Evolutionary conservation across 2,329 filamentous ascomycete species (phyloP), one percentile per base, ranked within the genome.

Genomic region (Albifimbria verrucaria): DNA sequence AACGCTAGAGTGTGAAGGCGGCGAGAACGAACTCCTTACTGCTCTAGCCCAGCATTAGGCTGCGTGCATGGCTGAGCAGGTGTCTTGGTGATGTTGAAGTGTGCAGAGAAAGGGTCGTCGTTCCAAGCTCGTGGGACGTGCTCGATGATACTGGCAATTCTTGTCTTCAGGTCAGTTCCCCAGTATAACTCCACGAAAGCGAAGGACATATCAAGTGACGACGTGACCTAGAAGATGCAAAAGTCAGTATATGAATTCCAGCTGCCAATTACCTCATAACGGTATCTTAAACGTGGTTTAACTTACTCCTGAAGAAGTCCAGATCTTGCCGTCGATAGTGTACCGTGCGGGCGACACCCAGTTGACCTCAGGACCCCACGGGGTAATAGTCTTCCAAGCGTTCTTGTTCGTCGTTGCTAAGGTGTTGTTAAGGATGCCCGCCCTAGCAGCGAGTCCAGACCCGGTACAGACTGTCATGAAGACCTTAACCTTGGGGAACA

Each of bases 391-490:
- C 7, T 68, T 66, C 74, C 80, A 89, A 0, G 76, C 74, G 7
- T 67, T 67, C 68, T 89, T 90, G 64, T 89, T 90, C 17, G 82
- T 86, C 3, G 87, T 90, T 4, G 85, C 87, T 17, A 75, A 70
- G 55, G 71, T 73, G 0, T 82, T 81, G 55, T 88, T 77, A 25
- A 90, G 65, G 2, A 88, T 66, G 0, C 86, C 86, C 0, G 84
- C 72, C 43, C 73, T 69, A 0, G 86, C 86, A 0, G 81, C 74
- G 4, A 88, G 66, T 3, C 78, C 78, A 4, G 81, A 75, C 0
- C 87, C 87, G 2, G 85, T 90, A 66, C 87, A 90, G 2, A 90
- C 77, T 0, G 85, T 87, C 43, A 90, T 72, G 12, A 87, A 61
- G 57, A 81, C 80, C 57, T 78, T 69, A 22, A 87, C 63, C 4